Evolutionary conservation across 179 eudicot species (phyloP).

Genomic region (Corrigiola litoralis): DNA sequence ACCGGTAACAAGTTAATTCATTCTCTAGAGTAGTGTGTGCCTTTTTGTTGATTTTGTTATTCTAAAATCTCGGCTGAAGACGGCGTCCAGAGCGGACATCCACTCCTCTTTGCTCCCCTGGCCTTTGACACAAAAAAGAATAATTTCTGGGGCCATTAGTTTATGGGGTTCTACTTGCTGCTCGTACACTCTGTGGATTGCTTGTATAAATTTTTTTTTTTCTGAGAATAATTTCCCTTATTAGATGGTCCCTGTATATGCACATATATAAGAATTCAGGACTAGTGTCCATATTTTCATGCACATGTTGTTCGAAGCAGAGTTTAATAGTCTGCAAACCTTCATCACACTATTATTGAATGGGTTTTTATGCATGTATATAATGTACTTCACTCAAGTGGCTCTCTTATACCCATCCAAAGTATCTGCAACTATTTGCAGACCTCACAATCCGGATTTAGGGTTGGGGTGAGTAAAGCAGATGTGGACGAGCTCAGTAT

Average conservation of each 20-base stretch:
- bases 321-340: constrained; percentile 1
- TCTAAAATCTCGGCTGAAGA: too few relatives aligned
- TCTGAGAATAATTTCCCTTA: not conserved
- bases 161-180: not conserved
- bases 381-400: not conserved
- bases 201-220: too few relatives aligned
- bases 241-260: not conserved
- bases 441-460: too few relatives aligned
- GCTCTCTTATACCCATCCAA: not conserved
- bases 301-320: not conserved
- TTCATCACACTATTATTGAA: not conserved
- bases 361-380: not conserved
- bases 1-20: too few relatives aligned
- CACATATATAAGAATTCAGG: not conserved
- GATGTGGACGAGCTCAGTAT: too few relatives aligned
- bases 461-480: too few relatives aligned
- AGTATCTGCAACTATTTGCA: not conserved
- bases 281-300: constrained; percentile 1
- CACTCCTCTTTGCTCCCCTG: too few relatives aligned
- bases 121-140: too few relatives aligned
- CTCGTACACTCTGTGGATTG: too few relatives aligned
- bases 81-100: too few relatives aligned
- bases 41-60: too few relatives aligned
- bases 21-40: too few relatives aligned
- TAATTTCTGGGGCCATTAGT: not conserved